Conservation (phyloP, 495 filamentous ascomycete genomes). For the Talaromyces adpressus region DNA sequence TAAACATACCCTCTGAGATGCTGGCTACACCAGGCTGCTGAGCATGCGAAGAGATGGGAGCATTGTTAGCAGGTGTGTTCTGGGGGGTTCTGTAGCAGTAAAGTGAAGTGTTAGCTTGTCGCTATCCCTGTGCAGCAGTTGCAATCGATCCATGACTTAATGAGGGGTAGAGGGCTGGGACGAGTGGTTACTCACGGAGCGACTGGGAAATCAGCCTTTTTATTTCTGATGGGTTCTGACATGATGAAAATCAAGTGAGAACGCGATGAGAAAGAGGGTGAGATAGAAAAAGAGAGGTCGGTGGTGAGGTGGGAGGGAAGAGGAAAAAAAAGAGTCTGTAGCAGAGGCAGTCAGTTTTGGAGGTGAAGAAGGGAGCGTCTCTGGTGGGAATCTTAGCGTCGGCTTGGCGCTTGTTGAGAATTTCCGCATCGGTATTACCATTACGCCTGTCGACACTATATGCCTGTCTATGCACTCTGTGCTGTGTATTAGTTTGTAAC, state of each 20-base stretch:
- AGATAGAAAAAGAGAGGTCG: neutral
- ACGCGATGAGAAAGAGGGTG: constrained; percentile 1
- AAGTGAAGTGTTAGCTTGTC: constrained; percentile 9
- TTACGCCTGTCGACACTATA: neutral
- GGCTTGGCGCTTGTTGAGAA: constrained; percentile 43
- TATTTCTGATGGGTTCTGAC: constrained; percentile 89
- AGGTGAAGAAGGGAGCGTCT: constrained; percentile 31
- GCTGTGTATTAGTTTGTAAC: neutral
- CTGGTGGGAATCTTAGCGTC: constrained; percentile 45
- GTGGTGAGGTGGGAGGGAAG: constrained; percentile 14
- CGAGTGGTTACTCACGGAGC: constrained; percentile 62
- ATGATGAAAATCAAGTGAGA: constrained; percentile 39
- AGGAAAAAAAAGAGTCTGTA: constrained; percentile 19
- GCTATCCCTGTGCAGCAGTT: neutral
- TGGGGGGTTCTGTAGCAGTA: constrained; percentile 68
- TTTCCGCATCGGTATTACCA: constrained; percentile 6
- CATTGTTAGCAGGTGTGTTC: constrained; percentile 90
- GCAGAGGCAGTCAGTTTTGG: constrained; percentile 20
- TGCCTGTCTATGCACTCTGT: no score
- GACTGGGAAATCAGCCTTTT: constrained; percentile 72
- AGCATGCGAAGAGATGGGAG: constrained; percentile 95
- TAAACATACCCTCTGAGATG: constrained; percentile 85
- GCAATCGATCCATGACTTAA: neutral
- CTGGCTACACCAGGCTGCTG: constrained; percentile 90
- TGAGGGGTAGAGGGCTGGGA: constrained; percentile 10